These are phyloP conservation scores for Pseudogymnoascus sp. DNA, from an alignment of 2,329 filamentous ascomycete species.

Conservation along the genomic window DNA sequence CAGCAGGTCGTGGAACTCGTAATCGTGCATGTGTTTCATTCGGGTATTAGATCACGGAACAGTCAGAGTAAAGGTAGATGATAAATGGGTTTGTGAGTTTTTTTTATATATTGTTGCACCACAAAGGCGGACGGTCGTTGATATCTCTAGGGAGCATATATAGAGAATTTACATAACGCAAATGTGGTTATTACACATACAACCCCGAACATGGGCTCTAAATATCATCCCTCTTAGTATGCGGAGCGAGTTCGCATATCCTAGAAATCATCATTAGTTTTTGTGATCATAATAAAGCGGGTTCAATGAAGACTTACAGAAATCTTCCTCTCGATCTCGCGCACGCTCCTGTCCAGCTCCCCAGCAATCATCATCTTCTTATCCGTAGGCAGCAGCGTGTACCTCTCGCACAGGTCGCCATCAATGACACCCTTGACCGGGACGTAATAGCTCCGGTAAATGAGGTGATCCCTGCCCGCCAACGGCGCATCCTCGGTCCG, in stretches of 20 bases:
- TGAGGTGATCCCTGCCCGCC: constrained; percentile 87
- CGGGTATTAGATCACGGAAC: background rate
- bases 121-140: background rate
- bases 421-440: constrained; percentile 96
- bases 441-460: constrained; percentile 91
- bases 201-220: background rate
- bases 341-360: constrained; percentile 80
- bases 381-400: constrained; percentile 71
- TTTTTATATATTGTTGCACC: constrained; percentile 3
- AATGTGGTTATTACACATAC: constrained; percentile 7
- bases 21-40: background rate
- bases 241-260: constrained; percentile 51
- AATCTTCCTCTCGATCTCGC: constrained; percentile 95
- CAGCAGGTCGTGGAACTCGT: background rate
- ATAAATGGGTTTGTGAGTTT: background rate
- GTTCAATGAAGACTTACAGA: constrained; percentile 41
- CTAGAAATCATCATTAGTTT: constrained; percentile 24
- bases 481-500: constrained; percentile 79
- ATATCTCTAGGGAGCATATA: background rate
- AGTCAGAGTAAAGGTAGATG: background rate
- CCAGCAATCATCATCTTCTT: constrained; percentile 93
- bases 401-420: constrained; percentile 91
- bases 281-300: constrained; percentile 14
- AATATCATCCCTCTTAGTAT: constrained; percentile 28
- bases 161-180: constrained; percentile 1